Evolutionary conservation across 1,139 yeast genomes (phyloP), one percentile per base, ranked within the genome.

Genomic region (Meyerozyma athensensis): DNA sequence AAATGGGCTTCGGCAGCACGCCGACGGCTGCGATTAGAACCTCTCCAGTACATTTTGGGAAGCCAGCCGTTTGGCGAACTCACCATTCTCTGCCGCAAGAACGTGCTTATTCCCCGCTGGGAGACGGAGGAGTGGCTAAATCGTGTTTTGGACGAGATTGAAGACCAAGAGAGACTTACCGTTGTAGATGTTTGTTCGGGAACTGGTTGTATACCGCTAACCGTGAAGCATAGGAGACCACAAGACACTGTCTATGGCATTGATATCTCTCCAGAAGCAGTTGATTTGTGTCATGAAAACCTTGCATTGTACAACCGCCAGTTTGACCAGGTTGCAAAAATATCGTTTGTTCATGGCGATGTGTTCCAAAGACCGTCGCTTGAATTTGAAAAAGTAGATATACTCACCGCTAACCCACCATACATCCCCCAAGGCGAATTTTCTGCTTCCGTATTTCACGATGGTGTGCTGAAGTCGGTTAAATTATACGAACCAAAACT

Each of bases 91-190:
- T 86, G 96, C 51, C 51, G 59, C 19, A 67, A 66, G 1, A 79
- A 80, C 0, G 97, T 87, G 2, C 62, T 92, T 42, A 89, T 92
- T 32, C 98, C 98, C 0, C 62, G 98, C 36, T 81, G 95, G 85
- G 98, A 92, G 53, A 92, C 98, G 0, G 97, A 92, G 54, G 96
- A 87, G 50, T 90, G 97, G 97, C 68, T 75, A 6, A 26, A 61
- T 22, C 68, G 67, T 39, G 52, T 86, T 21, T 14, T 44, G 2
- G 16, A 12, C 7, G 7, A 19, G 20, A 7, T 26, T 14, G 6
- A 17, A 7, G 31, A 28, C 7, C 37, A 23, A n/a, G 34, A 36
- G 7, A 26, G 42, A 9, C 36, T 65, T 9, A 50, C 44, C 2
- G 55, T 83, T 1, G 48, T 84, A 5, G 98, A 92, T 59, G 71